phyloP scores from a whole-genome alignment of 768 basidiomycete genomes.

The Podaxis sp. region DNA sequence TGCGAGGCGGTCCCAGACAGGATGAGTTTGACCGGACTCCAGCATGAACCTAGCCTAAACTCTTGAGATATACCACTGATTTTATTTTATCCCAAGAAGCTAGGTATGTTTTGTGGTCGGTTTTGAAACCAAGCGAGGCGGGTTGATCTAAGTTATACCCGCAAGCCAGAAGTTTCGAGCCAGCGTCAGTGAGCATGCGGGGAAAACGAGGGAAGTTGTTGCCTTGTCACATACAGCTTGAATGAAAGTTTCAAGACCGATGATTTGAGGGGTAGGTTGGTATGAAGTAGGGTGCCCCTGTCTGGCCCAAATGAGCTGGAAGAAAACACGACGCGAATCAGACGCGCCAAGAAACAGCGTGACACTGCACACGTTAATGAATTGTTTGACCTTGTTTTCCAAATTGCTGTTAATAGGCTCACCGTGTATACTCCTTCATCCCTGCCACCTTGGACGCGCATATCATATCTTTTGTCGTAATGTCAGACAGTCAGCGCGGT shows the following conservation, averaged over 20 bases:
- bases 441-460: not conserved
- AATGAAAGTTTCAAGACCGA: too few species aligned
- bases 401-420: slow-evolving; percentile 1
- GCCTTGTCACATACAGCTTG: too few species aligned
- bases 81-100: too few species aligned
- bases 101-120: not conserved
- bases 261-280: not conserved
- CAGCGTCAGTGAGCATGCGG: too few species aligned
- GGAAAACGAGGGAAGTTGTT: too few species aligned
- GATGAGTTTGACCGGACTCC: not conserved
- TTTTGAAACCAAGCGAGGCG: too few species aligned
- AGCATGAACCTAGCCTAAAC: not conserved
- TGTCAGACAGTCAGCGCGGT: not conserved
- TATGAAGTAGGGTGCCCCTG: not conserved
- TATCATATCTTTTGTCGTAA: not conserved
- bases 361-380: not conserved
- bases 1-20: not conserved
- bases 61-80: not conserved
- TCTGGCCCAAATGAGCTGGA: not conserved
- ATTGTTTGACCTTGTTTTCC: slow-evolving; percentile 7
- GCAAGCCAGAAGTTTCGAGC: too few species aligned
- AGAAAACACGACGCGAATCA: not conserved
- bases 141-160: too few species aligned
- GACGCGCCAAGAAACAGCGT: not conserved
- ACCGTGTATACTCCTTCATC: not conserved